Evolutionary conservation across 345 rosid genomes (phyloP).

Genomic region (Hirschfeldia incana): DNA sequence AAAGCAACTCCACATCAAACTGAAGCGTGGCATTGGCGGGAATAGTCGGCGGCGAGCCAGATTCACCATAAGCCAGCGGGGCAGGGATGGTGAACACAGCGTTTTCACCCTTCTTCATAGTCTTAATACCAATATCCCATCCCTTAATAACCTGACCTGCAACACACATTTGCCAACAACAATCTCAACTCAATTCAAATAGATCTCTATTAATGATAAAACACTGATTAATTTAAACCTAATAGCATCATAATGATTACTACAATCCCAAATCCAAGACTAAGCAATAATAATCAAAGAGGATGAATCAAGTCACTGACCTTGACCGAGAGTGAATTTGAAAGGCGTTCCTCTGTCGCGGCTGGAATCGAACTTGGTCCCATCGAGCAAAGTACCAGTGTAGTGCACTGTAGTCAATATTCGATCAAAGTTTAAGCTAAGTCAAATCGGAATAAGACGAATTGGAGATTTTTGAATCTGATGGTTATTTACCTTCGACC

Average conservation of each 20-base stretch:
- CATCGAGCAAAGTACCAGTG: conserved; percentile 92
- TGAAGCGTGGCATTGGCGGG: conserved; percentile 88
- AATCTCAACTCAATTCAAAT: background rate
- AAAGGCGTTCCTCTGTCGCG: conserved; percentile 83
- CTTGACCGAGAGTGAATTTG: conserved; percentile 95
- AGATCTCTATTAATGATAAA: background rate
- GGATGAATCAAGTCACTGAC: conserved; percentile 31
- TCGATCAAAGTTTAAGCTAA: conserved; percentile 4
- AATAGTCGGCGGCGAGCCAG: conserved; percentile 89
- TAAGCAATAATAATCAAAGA: background rate
- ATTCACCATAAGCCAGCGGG: conserved; percentile 77
- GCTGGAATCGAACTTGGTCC: conserved; percentile 91
- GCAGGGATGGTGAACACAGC: conserved; percentile 84
- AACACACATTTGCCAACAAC: conserved; percentile 6
- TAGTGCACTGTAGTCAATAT: conserved; percentile 47
- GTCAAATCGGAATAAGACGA: background rate
- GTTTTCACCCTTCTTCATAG: conserved; percentile 95
- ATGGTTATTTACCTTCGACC: conserved; percentile 63
- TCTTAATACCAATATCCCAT: conserved; percentile 96
- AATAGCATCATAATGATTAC: too few species aligned
- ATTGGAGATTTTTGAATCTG: background rate
- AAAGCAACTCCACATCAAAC: conserved; percentile 76
- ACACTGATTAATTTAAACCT: background rate
- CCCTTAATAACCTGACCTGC: conserved; percentile 94
- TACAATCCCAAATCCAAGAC: too few species aligned